A percentile compares a stretch with the other conserved stretches of the same genome.
Evolutionary conservation across 306 rosid species (phyloP).

Genomic region (Cicer cuneatum): DNA sequence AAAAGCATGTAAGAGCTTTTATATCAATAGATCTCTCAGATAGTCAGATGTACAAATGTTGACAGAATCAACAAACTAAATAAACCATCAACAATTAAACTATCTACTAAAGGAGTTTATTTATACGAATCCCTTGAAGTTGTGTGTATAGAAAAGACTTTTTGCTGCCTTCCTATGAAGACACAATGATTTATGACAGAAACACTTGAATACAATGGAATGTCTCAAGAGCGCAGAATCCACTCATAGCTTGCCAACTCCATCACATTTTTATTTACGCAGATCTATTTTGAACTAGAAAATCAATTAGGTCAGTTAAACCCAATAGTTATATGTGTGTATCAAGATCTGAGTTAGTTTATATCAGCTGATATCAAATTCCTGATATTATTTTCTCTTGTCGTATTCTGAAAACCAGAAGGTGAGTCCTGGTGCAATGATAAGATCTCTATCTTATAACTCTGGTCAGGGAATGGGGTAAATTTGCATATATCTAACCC

Average conservation of each 20-base stretch:
- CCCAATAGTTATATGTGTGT: neutral
- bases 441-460: neutral
- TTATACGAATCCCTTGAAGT: neutral
- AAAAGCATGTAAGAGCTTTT: neutral
- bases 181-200: neutral
- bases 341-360: constrained; percentile 3
- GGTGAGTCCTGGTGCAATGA: neutral
- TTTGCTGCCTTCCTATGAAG: neutral
- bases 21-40: constrained; percentile 25
- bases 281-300: constrained; percentile 11
- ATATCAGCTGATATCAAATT: constrained; percentile 4
- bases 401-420: constrained; percentile 6
- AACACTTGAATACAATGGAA: neutral
- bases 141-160: constrained; percentile 13
- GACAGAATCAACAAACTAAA: constrained; percentile 19
- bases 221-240: neutral
- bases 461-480: neutral
- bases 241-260: constrained; percentile 17
- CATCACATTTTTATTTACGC: constrained; percentile 5
- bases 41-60: neutral
- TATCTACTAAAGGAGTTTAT: constrained; percentile 1
- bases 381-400: constrained; percentile 15
- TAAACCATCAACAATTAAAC: constrained; percentile 15
- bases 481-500: too few relatives aligned
- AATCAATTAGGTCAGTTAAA: constrained; percentile 4